Evolutionary conservation across 768 basidiomycete genomes (phyloP).

Genomic region (Lactarius sanguifluus): DNA sequence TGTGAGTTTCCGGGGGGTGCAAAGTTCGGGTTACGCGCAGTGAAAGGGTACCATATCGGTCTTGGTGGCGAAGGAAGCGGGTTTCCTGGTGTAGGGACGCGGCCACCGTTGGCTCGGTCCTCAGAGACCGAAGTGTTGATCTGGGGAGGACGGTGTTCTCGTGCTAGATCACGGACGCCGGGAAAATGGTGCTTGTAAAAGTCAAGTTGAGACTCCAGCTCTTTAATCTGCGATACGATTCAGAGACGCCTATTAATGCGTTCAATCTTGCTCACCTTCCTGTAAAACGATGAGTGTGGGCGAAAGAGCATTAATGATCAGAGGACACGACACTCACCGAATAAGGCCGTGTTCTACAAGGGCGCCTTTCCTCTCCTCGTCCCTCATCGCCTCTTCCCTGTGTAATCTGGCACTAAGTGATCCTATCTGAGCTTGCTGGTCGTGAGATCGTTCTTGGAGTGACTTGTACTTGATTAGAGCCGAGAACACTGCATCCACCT

Average conservation of each 20-base stretch:
- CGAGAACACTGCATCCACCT: conserved; percentile 22
- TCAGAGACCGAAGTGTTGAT: conserved; percentile 5
- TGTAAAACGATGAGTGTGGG: conserved; percentile 8
- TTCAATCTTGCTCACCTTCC: conserved; percentile 18
- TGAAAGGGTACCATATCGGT: conserved; percentile 19
- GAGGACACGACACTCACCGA: conserved; percentile 11
- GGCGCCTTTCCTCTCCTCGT: conserved; percentile 17
- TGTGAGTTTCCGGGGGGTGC: conserved; percentile 20
- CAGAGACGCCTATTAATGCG: not conserved
- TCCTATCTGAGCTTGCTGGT: conserved; percentile 8
- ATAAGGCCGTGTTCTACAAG: conserved; percentile 21
- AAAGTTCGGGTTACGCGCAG: conserved; percentile 20
- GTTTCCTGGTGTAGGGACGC: conserved; percentile 11
- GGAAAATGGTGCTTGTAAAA: conserved; percentile 21
- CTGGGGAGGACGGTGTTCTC: conserved; percentile 9
- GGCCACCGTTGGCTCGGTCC: conserved; percentile 15
- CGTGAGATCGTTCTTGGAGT: conserved; percentile 23
- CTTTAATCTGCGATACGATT: conserved; percentile 20
- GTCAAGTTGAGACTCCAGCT: conserved; percentile 17
- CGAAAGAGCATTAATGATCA: not conserved
- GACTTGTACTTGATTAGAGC: conserved; percentile 27
- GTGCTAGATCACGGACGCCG: conserved; percentile 21
- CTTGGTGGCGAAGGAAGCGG: conserved; percentile 23
- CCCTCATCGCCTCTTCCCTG: conserved; percentile 15
- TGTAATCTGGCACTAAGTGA: conserved; percentile 7